A percentile compares a stretch with the other conserved stretches of the same genome.
phyloP scores from a whole-genome alignment of 2,329 filamentous ascomycete genomes.

The Elsinoe australis region DNA sequence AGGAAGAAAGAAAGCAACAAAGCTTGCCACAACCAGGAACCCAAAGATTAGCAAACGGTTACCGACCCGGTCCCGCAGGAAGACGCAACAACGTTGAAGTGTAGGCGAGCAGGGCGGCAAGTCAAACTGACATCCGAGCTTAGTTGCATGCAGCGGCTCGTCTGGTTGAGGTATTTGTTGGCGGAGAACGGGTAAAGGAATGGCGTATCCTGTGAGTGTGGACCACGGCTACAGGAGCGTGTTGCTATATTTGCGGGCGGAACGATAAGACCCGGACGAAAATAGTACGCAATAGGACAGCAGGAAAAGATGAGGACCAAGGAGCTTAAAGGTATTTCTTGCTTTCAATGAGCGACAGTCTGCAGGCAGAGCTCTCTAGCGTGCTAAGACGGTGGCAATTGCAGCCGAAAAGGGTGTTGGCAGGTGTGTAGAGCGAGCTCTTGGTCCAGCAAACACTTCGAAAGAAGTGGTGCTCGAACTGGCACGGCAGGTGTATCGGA shows the following conservation, averaged over 20 bases:
- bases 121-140: constrained; percentile 14
- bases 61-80: constrained; percentile 1
- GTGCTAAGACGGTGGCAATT: neutral
- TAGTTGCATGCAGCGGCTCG: constrained; percentile 15
- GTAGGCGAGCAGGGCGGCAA: constrained; percentile 14
- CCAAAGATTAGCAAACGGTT: constrained; percentile 10
- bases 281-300: too few relatives aligned
- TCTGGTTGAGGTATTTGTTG: constrained; percentile 5
- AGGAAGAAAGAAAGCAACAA: constrained; percentile 12
- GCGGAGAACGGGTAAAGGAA: constrained; percentile 12
- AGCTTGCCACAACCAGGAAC: constrained; percentile 15
- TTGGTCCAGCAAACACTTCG: too few relatives aligned
- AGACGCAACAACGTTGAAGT: constrained; percentile 5
- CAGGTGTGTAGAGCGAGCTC: too few relatives aligned
- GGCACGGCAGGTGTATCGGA: neutral
- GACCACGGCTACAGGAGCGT: neutral
- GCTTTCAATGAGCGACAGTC: too few relatives aligned
- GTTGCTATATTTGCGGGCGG: constrained; percentile 1
- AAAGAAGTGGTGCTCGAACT: too few relatives aligned
- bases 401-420: neutral
- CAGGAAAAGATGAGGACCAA: too few relatives aligned
- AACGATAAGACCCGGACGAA: too few relatives aligned
- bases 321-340: too few relatives aligned
- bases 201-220: constrained; percentile 1
- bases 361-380: too few relatives aligned